These are phyloP conservation scores for Yamadazyma sp. DNA, from an alignment of 1,139 yeast species.

Conservation along the genomic window DNA sequence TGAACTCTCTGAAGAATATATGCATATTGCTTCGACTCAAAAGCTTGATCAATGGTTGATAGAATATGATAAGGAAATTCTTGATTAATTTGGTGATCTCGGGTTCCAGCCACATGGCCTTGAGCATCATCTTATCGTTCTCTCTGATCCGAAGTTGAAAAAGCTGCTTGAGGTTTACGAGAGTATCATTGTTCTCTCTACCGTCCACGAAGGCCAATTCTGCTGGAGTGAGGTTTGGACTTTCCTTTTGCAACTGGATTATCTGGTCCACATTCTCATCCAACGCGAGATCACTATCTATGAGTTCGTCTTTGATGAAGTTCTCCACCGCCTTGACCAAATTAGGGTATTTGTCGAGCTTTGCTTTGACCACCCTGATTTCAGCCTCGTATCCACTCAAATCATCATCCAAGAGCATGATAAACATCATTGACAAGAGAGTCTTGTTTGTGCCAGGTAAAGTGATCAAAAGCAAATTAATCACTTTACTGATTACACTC, in stretches of 20 bases:
- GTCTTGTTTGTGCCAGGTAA: slow-evolving; percentile 59
- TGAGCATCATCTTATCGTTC: slow-evolving; percentile 72
- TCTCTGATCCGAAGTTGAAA: slow-evolving; percentile 66
- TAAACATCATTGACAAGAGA: slow-evolving; percentile 69
- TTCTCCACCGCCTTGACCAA: slow-evolving; percentile 28
- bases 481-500: slow-evolving; percentile 71
- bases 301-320: slow-evolving; percentile 10
- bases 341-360: slow-evolving; percentile 16
- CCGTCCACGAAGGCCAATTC: neutral
- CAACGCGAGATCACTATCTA: slow-evolving; percentile 9
- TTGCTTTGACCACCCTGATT: slow-evolving; percentile 44
- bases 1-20: slow-evolving; percentile 70
- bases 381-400: slow-evolving; percentile 63
- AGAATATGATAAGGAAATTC: slow-evolving; percentile 72
- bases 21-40: slow-evolving; percentile 79
- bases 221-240: neutral
- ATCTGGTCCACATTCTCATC: slow-evolving; percentile 10
- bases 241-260: neutral
- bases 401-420: slow-evolving; percentile 77
- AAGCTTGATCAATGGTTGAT: slow-evolving; percentile 77
- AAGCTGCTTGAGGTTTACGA: slow-evolving; percentile 56
- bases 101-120: slow-evolving; percentile 82
- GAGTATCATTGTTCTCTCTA: slow-evolving; percentile 20
- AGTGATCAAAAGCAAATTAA: slow-evolving; percentile 78
- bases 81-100: slow-evolving; percentile 70